These are phyloP conservation scores for Malassezia psittaci DNA, from an alignment of 1,284 basidiomycete species.

Conservation along the genomic window DNA sequence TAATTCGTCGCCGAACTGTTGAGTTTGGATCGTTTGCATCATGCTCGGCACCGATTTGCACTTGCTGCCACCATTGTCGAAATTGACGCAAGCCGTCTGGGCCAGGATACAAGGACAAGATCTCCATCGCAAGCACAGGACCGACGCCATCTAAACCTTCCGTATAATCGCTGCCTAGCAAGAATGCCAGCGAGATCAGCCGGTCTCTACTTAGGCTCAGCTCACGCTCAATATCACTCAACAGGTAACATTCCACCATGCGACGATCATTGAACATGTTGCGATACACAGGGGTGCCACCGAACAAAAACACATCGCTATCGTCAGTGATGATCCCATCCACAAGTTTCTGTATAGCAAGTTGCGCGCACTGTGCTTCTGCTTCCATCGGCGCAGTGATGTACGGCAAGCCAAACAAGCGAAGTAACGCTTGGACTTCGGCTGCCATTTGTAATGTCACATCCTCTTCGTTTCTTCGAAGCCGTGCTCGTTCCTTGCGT, in stretches of 20 bases:
- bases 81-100: constrained; percentile 72
- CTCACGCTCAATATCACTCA: constrained; percentile 74
- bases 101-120: constrained; percentile 31
- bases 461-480: constrained; percentile 87
- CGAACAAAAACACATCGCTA: constrained; percentile 96
- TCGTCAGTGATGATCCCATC: constrained; percentile 99
- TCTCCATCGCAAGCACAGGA: constrained; percentile 89
- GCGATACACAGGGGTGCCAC: constrained; percentile 82
- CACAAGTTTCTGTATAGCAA: constrained; percentile 72
- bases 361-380: constrained; percentile 93
- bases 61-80: constrained; percentile 85
- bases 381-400: constrained; percentile 97
- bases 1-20: constrained; percentile 39
- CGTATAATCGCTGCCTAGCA: constrained; percentile 92
- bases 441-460: constrained; percentile 86
- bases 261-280: constrained; percentile 99
- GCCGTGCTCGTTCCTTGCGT: constrained; percentile 71
- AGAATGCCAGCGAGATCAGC: constrained; percentile 77
- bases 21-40: constrained; percentile 55
- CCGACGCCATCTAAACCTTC: constrained; percentile 91
- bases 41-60: constrained; percentile 79
- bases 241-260: constrained; percentile 88
- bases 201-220: constrained; percentile 76
- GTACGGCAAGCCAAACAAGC: constrained; percentile 92
- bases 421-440: constrained; percentile 75